Base-by-base conservation (phyloP, 1,284 basidiomycete genomes). In the Xanthoconium separans region DNA sequence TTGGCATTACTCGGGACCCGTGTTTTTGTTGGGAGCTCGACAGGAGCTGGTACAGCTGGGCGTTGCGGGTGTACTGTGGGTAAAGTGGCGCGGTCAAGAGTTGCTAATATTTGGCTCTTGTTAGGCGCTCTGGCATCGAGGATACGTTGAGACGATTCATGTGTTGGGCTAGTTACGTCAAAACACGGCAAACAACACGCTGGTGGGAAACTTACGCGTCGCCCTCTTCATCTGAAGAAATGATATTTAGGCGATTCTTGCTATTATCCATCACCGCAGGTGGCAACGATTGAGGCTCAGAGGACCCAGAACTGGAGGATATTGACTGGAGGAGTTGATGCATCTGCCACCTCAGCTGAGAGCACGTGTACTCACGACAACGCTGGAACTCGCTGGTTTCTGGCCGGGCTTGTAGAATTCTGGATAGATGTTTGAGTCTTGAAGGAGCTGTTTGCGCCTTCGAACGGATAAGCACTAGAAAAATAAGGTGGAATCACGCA, bases 141-240 rank as follows among this genome's bases (percentile, higher is more conserved):
- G 34, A 22, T 5, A 10, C 43, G 30, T 20, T 54, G 45, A 10
- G 47, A 52, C 22, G 47, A 39, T 6, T 46, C 36, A 33, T n/a
- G 37, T 16, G 20, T 42, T 12, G 50, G 55, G 34, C 62, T 68
- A 10, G 8, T 55, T 42, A 47, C 44, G 39, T 62, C 29, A 56
- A 55, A 24, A 45, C 2, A 27, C 13, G 13, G 7, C 15, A 18
- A 15, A 29, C 11, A 49, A n/a, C 2, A n/a, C 6, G 24, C 1
- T 2, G 8, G 5, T 2, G 18, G 3, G n/a, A 29, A 31, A 52
- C 63, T 51, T 37, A 70, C 61, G 22, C 44, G 9, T 49, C 48
- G 16, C 45, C 58, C 33, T 69, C 70, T 37, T 68, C 69, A 10
- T 62, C 61, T 7, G 70, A 72, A 10, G 68, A 70, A 24, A 68